Evolutionary conservation across 2,329 filamentous ascomycete genomes (phyloP).

Genomic region (Sporothrix brasiliensis): DNA sequence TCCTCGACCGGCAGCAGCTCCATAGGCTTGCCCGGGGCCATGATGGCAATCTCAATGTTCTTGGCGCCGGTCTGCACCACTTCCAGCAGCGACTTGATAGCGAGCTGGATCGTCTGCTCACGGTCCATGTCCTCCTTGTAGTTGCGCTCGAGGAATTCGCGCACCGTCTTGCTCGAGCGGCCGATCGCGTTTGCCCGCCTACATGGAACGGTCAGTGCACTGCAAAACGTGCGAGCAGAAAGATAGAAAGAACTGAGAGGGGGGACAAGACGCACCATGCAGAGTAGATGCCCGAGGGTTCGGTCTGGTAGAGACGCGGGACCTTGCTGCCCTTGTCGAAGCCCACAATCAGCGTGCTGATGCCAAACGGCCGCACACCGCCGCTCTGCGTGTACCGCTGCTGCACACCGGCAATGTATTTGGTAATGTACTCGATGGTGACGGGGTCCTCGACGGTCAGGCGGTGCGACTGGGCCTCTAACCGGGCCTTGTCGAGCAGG

Average conservation of each 20-base stretch:
- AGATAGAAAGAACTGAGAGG: background rate
- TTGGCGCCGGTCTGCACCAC: slow-evolving; percentile 98
- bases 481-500: slow-evolving; percentile 93
- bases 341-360: slow-evolving; percentile 97
- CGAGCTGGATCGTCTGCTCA: slow-evolving; percentile 92
- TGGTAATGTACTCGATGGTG: slow-evolving; percentile 98
- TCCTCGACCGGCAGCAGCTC: slow-evolving; percentile 95
- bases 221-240: too few relatives aligned
- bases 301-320: slow-evolving; percentile 93
- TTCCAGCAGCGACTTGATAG: slow-evolving; percentile 96
- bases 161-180: slow-evolving; percentile 96
- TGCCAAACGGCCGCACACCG: slow-evolving; percentile 97
- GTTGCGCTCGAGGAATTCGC: slow-evolving; percentile 97
- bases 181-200: slow-evolving; percentile 99
- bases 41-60: slow-evolving; percentile 99
- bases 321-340: slow-evolving; percentile 92
- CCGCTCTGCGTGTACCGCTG: slow-evolving; percentile 99
- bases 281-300: slow-evolving; percentile 99
- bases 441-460: slow-evolving; percentile 96
- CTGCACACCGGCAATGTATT: slow-evolving; percentile 96
- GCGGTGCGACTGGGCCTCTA: slow-evolving; percentile 96
- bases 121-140: slow-evolving; percentile 98
- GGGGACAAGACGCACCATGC: slow-evolving; percentile 75
- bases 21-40: slow-evolving; percentile 87
- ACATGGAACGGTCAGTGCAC: too few relatives aligned